Base-by-base conservation (phyloP, 1,139 yeast species). In the Meyerozyma elateridarum region DNA sequence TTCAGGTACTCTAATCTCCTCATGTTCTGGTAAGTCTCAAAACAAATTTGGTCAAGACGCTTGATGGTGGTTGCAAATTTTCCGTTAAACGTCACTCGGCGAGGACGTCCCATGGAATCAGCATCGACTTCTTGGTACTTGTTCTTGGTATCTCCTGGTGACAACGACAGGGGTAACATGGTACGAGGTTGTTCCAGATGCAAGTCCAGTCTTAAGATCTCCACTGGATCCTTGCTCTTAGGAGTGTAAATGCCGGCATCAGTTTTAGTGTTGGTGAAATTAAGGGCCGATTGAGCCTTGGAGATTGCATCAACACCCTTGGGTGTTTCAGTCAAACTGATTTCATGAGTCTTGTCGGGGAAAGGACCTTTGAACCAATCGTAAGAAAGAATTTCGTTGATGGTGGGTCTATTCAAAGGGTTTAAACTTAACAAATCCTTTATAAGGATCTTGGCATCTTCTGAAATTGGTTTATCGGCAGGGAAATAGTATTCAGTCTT, bases 121-220 rank as follows among this genome's bases (percentile, higher is more conserved):
- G 63, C 70, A 36, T 66, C 69, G 36, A 79, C 79, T 51, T 85
- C 94, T 56, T 81, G 83, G 59, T 89, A 89, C 59, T 89, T 89
- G 57, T 72, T 80, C 54, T 79, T 83, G 31, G 96, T 87, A 47
- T 88, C 89, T 44, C 91, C 91, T 11, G 97, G 97, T 18, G 96
- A 88, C 50, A 89, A 71, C 1, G 95, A 84, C 45, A 79, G 83
- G 26, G 97, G 97, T 45, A 89, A 67, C 44, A 89, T 72, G 5
- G 85, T 61, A 46, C 67, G 73, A 29, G 85, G 81, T 49, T 75
- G 76, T 51, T 79, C 85, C 32, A 84, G 76, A 46, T 77, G 81
- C 44, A 80, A 66, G 51, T 82, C 89, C 2, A 84, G 73, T 48
- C 73, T 76, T 40, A 82, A 71, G 28, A 82, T 79, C 49, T 79